These are phyloP conservation scores for Euphorbia tirucalli DNA, from an alignment of 345 rosid genomes.

Conservation along the genomic window DNA sequence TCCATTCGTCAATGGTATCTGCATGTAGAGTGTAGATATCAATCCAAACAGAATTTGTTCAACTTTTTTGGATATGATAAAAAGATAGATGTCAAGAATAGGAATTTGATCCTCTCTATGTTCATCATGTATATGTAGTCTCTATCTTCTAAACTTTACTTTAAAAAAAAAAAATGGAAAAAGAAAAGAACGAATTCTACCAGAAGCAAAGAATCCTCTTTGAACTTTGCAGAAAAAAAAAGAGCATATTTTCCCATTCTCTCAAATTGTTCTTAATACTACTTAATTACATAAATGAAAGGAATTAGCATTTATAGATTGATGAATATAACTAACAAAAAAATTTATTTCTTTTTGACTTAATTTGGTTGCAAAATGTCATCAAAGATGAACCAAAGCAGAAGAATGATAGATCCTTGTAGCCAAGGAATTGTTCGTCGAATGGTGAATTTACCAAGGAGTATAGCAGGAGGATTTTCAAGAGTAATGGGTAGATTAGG, in stretches of 20 bases:
- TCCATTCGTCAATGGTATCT: background rate
- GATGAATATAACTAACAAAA: too few species aligned
- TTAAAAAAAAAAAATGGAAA: background rate
- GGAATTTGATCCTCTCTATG: slow-evolving; percentile 25
- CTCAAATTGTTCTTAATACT: slow-evolving; percentile 4
- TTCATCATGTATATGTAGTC: background rate
- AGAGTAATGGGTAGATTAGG: too few species aligned
- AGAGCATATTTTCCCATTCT: slow-evolving; percentile 25
- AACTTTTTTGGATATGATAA: slow-evolving; percentile 12
- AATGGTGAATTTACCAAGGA: slow-evolving; percentile 50
- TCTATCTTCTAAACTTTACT: background rate
- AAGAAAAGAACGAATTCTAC: slow-evolving; percentile 15
- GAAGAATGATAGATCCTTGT: too few species aligned
- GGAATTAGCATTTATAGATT: too few species aligned
- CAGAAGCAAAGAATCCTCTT: slow-evolving; percentile 33
- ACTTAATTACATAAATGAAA: slow-evolving; percentile 31
- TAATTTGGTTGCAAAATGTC: too few species aligned
- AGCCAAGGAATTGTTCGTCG: slow-evolving; percentile 42
- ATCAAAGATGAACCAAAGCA: slow-evolving; percentile 22
- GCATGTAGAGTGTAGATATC: too few species aligned
- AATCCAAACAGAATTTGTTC: slow-evolving; percentile 1
- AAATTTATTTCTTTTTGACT: too few species aligned
- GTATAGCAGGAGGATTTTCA: slow-evolving; percentile 38
- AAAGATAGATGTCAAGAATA: slow-evolving; percentile 10
- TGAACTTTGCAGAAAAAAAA: slow-evolving; percentile 17